phyloP scores from a whole-genome alignment of 805 yeast species.

The Candida adriatica region DNA sequence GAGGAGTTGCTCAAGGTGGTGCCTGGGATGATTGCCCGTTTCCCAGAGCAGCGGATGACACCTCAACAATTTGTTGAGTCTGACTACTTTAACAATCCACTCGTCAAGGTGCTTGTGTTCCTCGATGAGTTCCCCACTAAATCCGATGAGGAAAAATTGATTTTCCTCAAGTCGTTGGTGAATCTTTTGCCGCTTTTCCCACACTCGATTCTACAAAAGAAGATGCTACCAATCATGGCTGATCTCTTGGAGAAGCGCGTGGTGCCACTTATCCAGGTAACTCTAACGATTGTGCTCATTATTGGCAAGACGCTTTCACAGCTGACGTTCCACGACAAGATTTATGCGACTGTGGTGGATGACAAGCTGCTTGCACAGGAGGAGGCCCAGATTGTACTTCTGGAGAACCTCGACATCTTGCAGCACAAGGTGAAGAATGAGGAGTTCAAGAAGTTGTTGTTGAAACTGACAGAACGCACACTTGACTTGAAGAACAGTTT shows the following conservation, averaged over 20 bases:
- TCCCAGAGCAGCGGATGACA: conserved; percentile 49
- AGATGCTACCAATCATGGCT: conserved; percentile 64
- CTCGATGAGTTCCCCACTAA: conserved; percentile 81
- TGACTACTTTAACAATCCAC: conserved; percentile 73
- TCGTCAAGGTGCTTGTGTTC: conserved; percentile 72
- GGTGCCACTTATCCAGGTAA: conserved; percentile 35
- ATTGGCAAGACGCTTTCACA: conserved; percentile 66
- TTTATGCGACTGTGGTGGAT: conserved; percentile 20
- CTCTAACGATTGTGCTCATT: conserved; percentile 48
- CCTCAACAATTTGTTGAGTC: conserved; percentile 66
- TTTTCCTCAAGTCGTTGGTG: conserved; percentile 61
- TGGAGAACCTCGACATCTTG: conserved; percentile 43
- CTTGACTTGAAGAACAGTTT: conserved; percentile 25
- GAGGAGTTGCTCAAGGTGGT: conserved; percentile 39
- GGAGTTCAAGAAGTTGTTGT: conserved; percentile 42
- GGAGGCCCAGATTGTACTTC: conserved; percentile 36
- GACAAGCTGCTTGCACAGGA: conserved; percentile 30
- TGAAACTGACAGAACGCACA: conserved; percentile 34
- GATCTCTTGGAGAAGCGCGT: conserved; percentile 40
- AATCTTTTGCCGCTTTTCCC: conserved; percentile 53
- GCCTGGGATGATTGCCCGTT: conserved; percentile 47
- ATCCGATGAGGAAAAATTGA: conserved; percentile 54
- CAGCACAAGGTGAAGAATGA: conserved; percentile 35
- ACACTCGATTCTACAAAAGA: conserved; percentile 33
- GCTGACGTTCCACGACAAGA: conserved; percentile 62